Conservation (phyloP, 2,329 filamentous ascomycete genomes). For the Chaetothyriales sp. region DNA sequence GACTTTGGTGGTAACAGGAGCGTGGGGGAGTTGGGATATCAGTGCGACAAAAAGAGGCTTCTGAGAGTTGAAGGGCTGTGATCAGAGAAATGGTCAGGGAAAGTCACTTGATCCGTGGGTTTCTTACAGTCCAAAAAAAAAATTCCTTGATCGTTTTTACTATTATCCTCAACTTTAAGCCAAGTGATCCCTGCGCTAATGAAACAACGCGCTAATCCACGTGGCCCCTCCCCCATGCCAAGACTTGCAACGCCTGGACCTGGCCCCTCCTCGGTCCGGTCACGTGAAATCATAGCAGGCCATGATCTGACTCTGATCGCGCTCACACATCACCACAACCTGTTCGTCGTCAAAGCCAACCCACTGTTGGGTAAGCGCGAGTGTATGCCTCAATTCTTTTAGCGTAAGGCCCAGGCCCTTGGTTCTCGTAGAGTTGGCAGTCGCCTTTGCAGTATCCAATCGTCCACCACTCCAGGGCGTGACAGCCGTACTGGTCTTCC, state of each 20-base stretch:
- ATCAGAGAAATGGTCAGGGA: not conserved
- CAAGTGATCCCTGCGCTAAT: not conserved
- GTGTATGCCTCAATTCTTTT: constrained; percentile 24
- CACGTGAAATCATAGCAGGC: constrained; percentile 79
- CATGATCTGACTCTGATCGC: constrained; percentile 51
- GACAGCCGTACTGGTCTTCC: constrained; percentile 41
- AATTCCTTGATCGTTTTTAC: not conserved
- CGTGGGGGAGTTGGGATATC: not conserved
- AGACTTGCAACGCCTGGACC: constrained; percentile 10
- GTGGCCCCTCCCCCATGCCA: not conserved
- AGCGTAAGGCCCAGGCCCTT: constrained; percentile 22
- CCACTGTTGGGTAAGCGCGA: constrained; percentile 42
- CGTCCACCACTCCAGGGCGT: constrained; percentile 22
- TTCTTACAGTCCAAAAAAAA: not conserved
- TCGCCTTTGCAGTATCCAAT: constrained; percentile 5
- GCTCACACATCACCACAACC: constrained; percentile 70
- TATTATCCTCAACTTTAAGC: not conserved
- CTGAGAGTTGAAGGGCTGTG: not conserved
- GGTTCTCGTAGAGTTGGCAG: constrained; percentile 18
- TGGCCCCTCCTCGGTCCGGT: constrained; percentile 15
- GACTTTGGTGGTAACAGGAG: not conserved
- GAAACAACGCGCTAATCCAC: not conserved
- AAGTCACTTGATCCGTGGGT: not conserved
- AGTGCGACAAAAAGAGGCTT: not conserved
- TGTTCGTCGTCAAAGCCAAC: constrained; percentile 85